Evolutionary conservation across 257 asterid species (phyloP), one percentile per base, ranked within the genome.

Genomic region (Ligustrum vulgare): DNA sequence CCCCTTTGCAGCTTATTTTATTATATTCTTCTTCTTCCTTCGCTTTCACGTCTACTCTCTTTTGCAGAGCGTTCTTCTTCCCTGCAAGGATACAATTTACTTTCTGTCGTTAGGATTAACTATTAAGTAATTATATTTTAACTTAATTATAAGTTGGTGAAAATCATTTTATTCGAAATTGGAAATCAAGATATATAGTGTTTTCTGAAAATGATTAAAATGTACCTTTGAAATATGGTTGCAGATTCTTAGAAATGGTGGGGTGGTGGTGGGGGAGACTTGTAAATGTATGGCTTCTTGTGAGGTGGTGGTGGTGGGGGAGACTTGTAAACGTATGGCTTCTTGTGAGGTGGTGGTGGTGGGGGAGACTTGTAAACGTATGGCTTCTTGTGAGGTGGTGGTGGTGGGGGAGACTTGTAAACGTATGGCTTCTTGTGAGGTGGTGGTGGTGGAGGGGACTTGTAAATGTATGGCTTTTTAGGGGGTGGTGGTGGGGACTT

Each of bases 181-280:
- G 16, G 70, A 49, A 54, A 45, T 25, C 39, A 32, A 49, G 34
- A 35, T n/a, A n/a, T n/a, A n/a, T n/a, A 34, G 71, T 11, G 58
- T 20, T 47, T 49, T 11, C 23, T 25, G 33, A 1, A 36, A 36
- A 68, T 68, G 7, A 16, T 28, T 35, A 36, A 49, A 67, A 25
- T 73, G 64, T 58, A n/a, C 22, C 45, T 51, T 5, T 36, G 45
- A 13, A 58, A n/a, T 58, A 33, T 37, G 16, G 15, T 37, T 34
- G 33, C 8, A 33, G 37, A 4, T 75, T 67, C 69, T 70, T 78
- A 72, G 77, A 23, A 23, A 20, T 54, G 69, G 76, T 33, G 76
- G 25, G 76, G 76, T 72, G 75, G 75, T 47, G 58, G 47, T 41
- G 47, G 47, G 47, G 47, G 47, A 2, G 47, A 41, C 47, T 41